Base-by-base conservation (phyloP, 225 moss, liverwort and hornwort species). In the Marchantia polymorpha region DNA sequence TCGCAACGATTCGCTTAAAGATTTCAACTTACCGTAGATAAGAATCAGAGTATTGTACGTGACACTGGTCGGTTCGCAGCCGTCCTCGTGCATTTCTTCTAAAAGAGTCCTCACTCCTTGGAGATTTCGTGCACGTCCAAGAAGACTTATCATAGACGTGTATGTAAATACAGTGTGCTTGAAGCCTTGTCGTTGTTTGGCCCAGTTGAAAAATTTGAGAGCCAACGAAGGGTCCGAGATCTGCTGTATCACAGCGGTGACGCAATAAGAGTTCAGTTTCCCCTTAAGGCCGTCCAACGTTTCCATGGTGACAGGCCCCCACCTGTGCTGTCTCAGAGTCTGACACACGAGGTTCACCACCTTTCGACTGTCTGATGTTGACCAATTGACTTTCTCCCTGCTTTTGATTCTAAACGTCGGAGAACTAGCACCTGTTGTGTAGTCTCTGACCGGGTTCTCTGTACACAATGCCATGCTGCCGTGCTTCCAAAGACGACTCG, bases 31-130 rank as follows among this genome's bases (percentile, higher is more conserved):
- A 52, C 87, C 87, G 78, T 88, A 88, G 53, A 79, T 80, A 39
- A 88, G 81, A 64, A 88, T 88, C 69, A 88, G 78, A 50, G 80
- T 83, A 60, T 88, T 88, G 69, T 88, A 88, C 7, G 87, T 88
- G 48, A 77, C 82, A 46, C 76, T 80, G 0, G 64, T 88, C 7
- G 85, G 87, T 14, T 88, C 85, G 63, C 84, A 71, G 65, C 85
- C 83, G 61, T 72, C 78, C 61, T 48, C 53, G 16, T 85, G 82
- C 87, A 88, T 88, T 13, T 88, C 84, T 71, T 80, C 83, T 67
- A 88, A 48, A 39, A 88, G 75, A 75, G 75, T 77, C 78, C 81
- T 83, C n/a, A 88, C 83, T 50, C 82, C 85, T 72, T 73, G 75
- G 11, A 88, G 75, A 64, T 88, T 79, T 52, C 81, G 80, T 31